Conservation (phyloP, 164 flowering plant genomes). For the Vitis labrusca region DNA sequence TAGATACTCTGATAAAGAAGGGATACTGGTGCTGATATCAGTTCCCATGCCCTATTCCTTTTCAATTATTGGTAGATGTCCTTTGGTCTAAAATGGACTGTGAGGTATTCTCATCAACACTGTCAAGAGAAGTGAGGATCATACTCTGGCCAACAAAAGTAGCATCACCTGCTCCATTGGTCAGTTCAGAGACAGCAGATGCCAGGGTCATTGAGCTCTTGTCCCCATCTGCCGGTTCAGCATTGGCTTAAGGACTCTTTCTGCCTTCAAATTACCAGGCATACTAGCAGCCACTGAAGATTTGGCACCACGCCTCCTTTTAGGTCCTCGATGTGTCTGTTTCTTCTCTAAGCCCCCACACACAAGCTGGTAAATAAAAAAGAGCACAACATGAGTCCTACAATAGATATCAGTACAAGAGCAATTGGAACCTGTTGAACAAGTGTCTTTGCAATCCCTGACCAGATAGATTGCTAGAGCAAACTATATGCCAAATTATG, state of each 20-base stretch:
- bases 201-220: conserved; percentile 4
- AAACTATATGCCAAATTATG: no score
- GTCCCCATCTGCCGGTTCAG: not conserved
- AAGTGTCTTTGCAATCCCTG: no score
- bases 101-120: not conserved
- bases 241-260: not conserved
- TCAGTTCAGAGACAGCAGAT: conserved; percentile 1
- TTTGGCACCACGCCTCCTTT: conserved; percentile 5
- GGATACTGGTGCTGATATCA: no score
- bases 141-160: not conserved
- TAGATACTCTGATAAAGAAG: no score
- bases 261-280: not conserved
- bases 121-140: not conserved
- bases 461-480: no score
- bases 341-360: conserved; percentile 17
- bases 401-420: not conserved
- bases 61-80: not conserved
- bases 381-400: not conserved
- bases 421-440: no score
- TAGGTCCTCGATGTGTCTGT: not conserved
- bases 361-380: conserved; percentile 10
- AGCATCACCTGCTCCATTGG: not conserved
- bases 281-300: conserved; percentile 5
- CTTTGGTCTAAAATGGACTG: not conserved
- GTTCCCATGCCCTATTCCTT: no score